phyloP scores from a whole-genome alignment of 108 stramenopile genomes.

The Ochromonas danica region DNA sequence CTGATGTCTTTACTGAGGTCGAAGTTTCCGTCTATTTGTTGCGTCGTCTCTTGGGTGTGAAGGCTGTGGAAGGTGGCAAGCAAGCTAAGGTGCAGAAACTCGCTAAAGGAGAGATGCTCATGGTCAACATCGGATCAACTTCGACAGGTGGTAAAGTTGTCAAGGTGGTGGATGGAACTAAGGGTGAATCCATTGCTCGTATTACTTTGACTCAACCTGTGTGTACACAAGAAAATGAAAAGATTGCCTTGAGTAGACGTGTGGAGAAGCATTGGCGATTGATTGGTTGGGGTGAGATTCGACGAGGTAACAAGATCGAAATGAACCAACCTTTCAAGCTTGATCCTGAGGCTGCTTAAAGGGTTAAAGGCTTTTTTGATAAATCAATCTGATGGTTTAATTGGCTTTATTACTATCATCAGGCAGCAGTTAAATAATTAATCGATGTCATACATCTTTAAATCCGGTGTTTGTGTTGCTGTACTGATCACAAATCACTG shows the following conservation, averaged over 20 bases:
- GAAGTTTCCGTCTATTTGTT: constrained; percentile 96
- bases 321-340: constrained; percentile 19
- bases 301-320: constrained; percentile 43
- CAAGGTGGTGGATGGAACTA: constrained; percentile 68
- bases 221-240: constrained; percentile 97
- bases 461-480: too few species aligned
- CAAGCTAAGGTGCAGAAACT: constrained; percentile 98
- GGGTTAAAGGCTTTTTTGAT: too few species aligned
- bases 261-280: constrained; percentile 99
- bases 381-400: too few species aligned
- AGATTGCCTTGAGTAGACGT: constrained; percentile 96
- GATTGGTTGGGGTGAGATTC: constrained; percentile 68
- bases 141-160: constrained; percentile 90
- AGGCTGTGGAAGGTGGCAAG: constrained; percentile 96
- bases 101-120: constrained; percentile 90
- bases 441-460: too few species aligned
- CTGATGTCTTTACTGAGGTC: constrained; percentile 94
- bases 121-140: constrained; percentile 99
- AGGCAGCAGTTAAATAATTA: too few species aligned
- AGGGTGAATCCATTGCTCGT: constrained; percentile 76
- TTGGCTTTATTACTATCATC: too few species aligned
- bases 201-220: constrained; percentile 97
- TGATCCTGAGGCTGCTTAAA: not conserved
- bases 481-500: too few species aligned
- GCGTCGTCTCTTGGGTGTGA: constrained; percentile 91